Conservation (phyloP, 805 yeast species). For the Wickerhamia fluorescens region DNA sequence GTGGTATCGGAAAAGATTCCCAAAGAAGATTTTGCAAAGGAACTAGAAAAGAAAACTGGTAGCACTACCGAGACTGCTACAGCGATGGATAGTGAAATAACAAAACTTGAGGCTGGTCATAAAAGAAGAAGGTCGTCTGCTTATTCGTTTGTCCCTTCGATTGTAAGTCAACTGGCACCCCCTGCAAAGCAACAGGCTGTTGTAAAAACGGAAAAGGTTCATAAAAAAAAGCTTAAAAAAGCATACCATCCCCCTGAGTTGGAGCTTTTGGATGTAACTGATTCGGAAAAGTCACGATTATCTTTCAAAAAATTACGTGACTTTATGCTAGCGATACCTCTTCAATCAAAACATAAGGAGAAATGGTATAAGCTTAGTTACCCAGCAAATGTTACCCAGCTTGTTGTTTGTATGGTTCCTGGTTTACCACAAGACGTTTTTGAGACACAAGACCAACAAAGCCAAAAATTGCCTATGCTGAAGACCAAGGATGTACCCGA, state of each 20-base stretch:
- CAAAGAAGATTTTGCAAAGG: too few species aligned
- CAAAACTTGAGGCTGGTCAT: too few species aligned
- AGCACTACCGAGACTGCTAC: too few species aligned
- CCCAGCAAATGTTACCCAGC: conserved; percentile 39
- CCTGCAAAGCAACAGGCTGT: conserved; percentile 7
- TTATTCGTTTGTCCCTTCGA: conserved; percentile 12
- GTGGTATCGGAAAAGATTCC: too few species aligned
- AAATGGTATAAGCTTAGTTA: conserved; percentile 46
- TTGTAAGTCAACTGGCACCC: background rate
- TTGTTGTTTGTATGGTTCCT: conserved; percentile 58
- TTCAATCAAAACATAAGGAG: conserved; percentile 15
- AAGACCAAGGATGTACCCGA: too few species aligned
- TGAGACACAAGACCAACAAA: background rate
- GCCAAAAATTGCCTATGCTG: background rate
- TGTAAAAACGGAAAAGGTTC: conserved; percentile 13
- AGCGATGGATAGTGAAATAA: too few species aligned
- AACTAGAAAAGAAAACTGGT: too few species aligned
- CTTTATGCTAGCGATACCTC: conserved; percentile 11
- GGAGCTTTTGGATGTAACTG: conserved; percentile 4
- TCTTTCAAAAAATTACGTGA: conserved; percentile 13
- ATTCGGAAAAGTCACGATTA: conserved; percentile 6
- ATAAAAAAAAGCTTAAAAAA: conserved; percentile 26
- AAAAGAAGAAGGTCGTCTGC: conserved; percentile 38
- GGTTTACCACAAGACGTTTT: conserved; percentile 36
- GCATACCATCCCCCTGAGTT: conserved; percentile 18